Conservation (phyloP, 1,284 basidiomycete species). For the Apiotrichum montevideense region DNA sequence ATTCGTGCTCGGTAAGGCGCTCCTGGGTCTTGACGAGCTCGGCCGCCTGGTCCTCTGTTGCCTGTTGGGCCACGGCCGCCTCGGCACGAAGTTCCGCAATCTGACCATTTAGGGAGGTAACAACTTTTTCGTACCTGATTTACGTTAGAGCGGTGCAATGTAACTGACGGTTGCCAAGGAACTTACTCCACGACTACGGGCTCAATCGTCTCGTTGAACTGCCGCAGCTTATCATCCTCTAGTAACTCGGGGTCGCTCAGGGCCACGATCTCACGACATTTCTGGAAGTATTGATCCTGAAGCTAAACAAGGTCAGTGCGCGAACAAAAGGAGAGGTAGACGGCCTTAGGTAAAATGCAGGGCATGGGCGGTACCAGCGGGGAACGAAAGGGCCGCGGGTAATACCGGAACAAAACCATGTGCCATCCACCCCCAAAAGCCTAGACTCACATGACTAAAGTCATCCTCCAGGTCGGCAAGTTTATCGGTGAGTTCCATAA, state of each 20-base stretch:
- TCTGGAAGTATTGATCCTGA: constrained; percentile 38
- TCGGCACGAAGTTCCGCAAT: constrained; percentile 85
- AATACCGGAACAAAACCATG: background rate
- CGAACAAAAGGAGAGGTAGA: background rate
- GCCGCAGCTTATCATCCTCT: constrained; percentile 39
- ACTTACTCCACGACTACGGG: constrained; percentile 84
- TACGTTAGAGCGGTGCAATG: constrained; percentile 1
- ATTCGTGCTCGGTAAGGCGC: constrained; percentile 68
- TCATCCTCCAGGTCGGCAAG: constrained; percentile 37
- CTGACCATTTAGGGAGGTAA: constrained; percentile 80
- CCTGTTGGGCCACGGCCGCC: constrained; percentile 44
- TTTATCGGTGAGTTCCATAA: constrained; percentile 15
- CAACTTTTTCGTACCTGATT: constrained; percentile 80
- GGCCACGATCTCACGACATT: constrained; percentile 42
- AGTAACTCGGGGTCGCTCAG: constrained; percentile 19
- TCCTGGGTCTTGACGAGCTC: constrained; percentile 63
- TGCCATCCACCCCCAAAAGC: background rate
- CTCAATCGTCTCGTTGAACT: constrained; percentile 93
- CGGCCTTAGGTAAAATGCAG: background rate
- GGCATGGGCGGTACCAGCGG: background rate
- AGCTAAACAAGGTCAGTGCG: constrained; percentile 21
- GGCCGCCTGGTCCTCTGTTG: constrained; percentile 77
- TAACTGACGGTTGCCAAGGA: background rate
- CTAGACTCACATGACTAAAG: constrained; percentile 37
- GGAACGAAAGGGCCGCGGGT: background rate